Percentiles rank a stretch among this genome's conserved stretches.
Evolutionary conservation across 2,329 filamentous ascomycete genomes (phyloP).

Genomic region (Zymoseptoria tritici): DNA sequence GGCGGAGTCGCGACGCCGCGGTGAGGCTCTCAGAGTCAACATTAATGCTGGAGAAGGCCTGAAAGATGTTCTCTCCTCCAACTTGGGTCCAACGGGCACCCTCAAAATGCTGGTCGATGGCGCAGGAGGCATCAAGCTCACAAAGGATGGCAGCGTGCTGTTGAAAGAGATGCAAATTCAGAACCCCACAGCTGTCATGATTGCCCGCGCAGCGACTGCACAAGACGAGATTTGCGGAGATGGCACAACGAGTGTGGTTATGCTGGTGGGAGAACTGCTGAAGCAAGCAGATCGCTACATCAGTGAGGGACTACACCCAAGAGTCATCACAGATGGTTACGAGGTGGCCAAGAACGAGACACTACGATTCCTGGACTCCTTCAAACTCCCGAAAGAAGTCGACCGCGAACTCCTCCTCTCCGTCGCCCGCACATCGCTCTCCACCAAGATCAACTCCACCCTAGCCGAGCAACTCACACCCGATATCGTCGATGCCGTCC

Average conservation of each 20-base stretch:
- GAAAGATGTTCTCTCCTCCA: constrained; percentile 77
- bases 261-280: constrained; percentile 90
- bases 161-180: constrained; percentile 82
- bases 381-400: constrained; percentile 82
- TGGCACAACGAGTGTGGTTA: constrained; percentile 91
- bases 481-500: constrained; percentile 90
- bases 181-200: constrained; percentile 89
- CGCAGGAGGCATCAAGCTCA: constrained; percentile 80
- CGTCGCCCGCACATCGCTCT: constrained; percentile 87
- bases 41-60: constrained; percentile 88
- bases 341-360: constrained; percentile 93
- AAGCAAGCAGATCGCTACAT: constrained; percentile 98
- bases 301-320: constrained; percentile 88
- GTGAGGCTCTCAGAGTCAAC: constrained; percentile 94
- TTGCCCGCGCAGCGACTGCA: constrained; percentile 77
- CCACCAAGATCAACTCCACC: constrained; percentile 86
- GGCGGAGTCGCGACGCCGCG: constrained; percentile 94
- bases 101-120: constrained; percentile 82
- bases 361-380: constrained; percentile 87
- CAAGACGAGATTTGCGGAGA: constrained; percentile 98
- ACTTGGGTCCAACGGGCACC: constrained; percentile 85
- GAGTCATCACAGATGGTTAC: constrained; percentile 95
- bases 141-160: constrained; percentile 92
- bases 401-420: constrained; percentile 90
- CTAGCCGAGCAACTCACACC: constrained; percentile 88